Conservation (phyloP, 2,329 filamentous ascomycete species). For the Thermothelomyces thermophilus region DNA sequence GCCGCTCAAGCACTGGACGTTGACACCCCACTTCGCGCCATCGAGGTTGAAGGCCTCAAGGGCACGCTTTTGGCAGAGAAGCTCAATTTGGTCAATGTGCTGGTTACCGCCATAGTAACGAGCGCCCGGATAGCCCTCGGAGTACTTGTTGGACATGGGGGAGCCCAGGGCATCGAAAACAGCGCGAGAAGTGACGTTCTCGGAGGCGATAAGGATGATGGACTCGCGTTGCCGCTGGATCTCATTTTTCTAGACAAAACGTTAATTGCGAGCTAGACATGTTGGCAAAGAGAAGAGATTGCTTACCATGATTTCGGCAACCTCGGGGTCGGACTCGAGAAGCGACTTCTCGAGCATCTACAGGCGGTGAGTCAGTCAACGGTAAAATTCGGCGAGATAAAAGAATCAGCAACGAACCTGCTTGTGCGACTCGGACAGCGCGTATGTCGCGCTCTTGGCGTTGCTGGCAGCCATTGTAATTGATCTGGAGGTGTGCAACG, state of each 20-base stretch:
- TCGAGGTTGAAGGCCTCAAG: conserved; percentile 86
- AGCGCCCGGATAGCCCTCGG: conserved; percentile 94
- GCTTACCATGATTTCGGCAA: conserved; percentile 91
- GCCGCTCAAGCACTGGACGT: conserved; percentile 89
- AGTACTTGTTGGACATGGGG: conserved; percentile 99
- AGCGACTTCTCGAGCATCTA: conserved; percentile 96
- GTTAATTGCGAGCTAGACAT: conserved; percentile 24
- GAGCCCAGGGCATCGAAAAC: conserved; percentile 96
- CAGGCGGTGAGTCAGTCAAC: conserved; percentile 26
- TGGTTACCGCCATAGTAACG: conserved; percentile 99
- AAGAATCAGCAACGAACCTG: conserved; percentile 36
- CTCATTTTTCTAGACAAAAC: conserved; percentile 64
- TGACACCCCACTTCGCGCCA: conserved; percentile 91
- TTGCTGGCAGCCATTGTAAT: conserved; percentile 22
- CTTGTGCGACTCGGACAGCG: conserved; percentile 49
- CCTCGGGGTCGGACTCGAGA: conserved; percentile 84
- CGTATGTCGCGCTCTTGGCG: conserved; percentile 35
- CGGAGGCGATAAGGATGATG: conserved; percentile 96
- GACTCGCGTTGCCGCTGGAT: conserved; percentile 97
- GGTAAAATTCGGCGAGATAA: conserved; percentile 4
- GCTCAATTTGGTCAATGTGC: conserved; percentile 95
- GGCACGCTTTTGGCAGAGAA: conserved; percentile 88
- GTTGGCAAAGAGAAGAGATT: neutral
- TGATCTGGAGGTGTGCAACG: neutral
- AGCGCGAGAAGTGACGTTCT: conserved; percentile 97